Conservation (phyloP, 257 asterid genomes). For the Leonotis leonurus region DNA sequence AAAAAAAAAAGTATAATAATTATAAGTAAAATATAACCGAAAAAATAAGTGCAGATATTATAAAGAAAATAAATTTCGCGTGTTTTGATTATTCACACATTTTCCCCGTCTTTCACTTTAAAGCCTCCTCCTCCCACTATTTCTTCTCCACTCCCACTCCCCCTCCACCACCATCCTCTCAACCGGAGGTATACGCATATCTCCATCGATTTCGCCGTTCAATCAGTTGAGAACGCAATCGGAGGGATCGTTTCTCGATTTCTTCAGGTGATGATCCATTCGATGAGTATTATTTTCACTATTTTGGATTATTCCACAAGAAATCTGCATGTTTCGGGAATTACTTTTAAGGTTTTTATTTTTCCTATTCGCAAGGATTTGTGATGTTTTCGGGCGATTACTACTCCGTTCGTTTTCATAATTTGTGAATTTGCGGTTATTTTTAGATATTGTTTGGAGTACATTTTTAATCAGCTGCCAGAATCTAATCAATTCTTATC, state of each 20-base stretch:
- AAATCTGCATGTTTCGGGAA: background rate
- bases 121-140: slow-evolving; percentile 24
- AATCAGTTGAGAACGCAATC: slow-evolving; percentile 4
- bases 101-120: slow-evolving; percentile 29
- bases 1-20: background rate
- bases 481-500: slow-evolving; percentile 18
- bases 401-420: background rate
- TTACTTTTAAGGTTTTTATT: background rate
- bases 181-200: background rate
- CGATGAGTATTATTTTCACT: background rate
- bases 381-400: background rate
- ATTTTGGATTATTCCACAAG: background rate
- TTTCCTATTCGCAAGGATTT: background rate
- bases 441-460: background rate
- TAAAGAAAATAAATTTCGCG: background rate
- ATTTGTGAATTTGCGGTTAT: background rate
- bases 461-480: slow-evolving; percentile 1
- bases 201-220: background rate
- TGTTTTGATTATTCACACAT: background rate
- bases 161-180: slow-evolving; percentile 2
- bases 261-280: slow-evolving; percentile 21
- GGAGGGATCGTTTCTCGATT: background rate
- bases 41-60: background rate
- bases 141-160: slow-evolving; percentile 10
- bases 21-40: background rate